Percentiles rank a stretch among this genome's conserved stretches.
These are phyloP conservation scores for Irpex sp. DNA, from an alignment of 1,284 basidiomycete species.

Conservation along the genomic window DNA sequence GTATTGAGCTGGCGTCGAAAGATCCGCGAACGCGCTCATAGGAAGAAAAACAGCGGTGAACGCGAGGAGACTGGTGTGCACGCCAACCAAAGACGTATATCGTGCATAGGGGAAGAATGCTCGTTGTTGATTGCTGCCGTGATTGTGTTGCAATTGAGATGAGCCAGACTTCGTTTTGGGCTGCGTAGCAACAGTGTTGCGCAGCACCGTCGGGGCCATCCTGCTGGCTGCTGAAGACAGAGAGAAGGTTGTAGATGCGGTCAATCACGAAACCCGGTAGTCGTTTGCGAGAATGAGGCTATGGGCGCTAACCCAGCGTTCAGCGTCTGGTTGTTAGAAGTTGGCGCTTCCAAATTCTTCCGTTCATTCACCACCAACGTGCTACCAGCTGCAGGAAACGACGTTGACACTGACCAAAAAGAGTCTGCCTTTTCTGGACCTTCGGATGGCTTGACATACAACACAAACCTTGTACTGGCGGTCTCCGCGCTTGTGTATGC, in stretches of 20 bases:
- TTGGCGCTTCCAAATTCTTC: too few relatives aligned
- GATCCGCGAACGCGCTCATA: constrained; percentile 26
- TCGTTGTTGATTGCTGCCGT: background rate
- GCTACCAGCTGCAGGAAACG: too few relatives aligned
- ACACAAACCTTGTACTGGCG: too few relatives aligned
- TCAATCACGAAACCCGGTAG: too few relatives aligned
- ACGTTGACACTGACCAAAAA: too few relatives aligned
- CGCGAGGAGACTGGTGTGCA: constrained; percentile 63
- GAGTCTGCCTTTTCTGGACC: too few relatives aligned
- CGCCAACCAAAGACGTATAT: constrained; percentile 73
- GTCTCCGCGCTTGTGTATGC: too few relatives aligned
- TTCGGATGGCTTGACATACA: too few relatives aligned
- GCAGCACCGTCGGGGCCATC: background rate
- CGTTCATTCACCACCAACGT: too few relatives aligned
- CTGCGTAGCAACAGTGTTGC: constrained; percentile 1
- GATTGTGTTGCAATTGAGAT: background rate
- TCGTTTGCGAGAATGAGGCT: too few relatives aligned
- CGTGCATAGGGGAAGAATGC: constrained; percentile 41
- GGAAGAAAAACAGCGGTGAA: constrained; percentile 69
- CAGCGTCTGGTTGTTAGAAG: too few relatives aligned
- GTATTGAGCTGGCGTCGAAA: constrained; percentile 9
- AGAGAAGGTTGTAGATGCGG: background rate
- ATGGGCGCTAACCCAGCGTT: too few relatives aligned
- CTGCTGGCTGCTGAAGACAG: background rate
- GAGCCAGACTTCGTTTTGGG: background rate